Evolutionary conservation across 108 stramenopile species (phyloP).

Genomic region (Stephanodiscus triporus): DNA sequence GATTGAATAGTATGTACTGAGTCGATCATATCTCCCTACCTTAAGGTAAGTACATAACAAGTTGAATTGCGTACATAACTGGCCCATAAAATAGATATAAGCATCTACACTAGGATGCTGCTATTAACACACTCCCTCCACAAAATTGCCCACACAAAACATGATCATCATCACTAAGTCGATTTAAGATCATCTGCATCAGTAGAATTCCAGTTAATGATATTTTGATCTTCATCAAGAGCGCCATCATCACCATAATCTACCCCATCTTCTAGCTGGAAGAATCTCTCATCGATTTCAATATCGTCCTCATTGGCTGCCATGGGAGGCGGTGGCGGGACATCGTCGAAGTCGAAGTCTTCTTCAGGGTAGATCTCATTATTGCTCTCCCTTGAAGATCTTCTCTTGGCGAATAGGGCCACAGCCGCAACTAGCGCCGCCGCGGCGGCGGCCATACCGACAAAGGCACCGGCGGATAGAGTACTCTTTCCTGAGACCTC

Average conservation of each 20-base stretch:
- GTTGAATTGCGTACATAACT: too few relatives aligned
- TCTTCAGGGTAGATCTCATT: conserved; percentile 17
- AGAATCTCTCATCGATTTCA: conserved; percentile 6
- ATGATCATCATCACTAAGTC: not conserved
- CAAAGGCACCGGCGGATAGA: not conserved
- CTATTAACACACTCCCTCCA: not conserved
- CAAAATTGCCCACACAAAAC: not conserved
- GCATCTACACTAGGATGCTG: not conserved
- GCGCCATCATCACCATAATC: not conserved
- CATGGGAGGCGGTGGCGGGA: conserved; percentile 10
- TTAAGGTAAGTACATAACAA: too few relatives aligned
- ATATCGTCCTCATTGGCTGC: conserved; percentile 11
- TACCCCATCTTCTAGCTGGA: not conserved
- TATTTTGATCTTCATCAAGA: not conserved
- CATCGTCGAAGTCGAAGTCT: not conserved
- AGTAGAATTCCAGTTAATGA: not conserved
- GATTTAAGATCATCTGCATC: conserved; percentile 1
- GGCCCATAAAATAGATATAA: too few relatives aligned
- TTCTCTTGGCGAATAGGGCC: not conserved
- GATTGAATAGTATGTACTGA: too few relatives aligned
- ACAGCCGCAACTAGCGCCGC: not conserved
- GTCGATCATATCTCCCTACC: too few relatives aligned
- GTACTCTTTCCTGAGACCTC: not conserved
- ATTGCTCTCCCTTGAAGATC: not conserved
- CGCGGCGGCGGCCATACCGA: not conserved